Conservation (phyloP, 495 filamentous ascomycete species). For the Penicillium steckii region DNA sequence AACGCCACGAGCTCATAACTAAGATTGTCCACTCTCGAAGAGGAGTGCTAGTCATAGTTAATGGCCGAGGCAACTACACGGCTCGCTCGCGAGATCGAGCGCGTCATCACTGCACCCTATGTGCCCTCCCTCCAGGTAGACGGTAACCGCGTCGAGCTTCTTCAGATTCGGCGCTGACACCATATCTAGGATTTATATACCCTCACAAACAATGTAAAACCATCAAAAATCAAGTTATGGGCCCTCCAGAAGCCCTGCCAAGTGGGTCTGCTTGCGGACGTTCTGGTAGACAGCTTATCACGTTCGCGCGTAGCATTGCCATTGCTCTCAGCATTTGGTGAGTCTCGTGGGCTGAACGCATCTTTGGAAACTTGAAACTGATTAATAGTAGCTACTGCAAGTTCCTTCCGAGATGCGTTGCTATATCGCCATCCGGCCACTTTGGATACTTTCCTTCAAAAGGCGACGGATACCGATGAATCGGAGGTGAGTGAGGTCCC, state of each 20-base stretch:
- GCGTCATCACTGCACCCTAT: slow-evolving; percentile 42
- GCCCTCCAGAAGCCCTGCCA: slow-evolving; percentile 47
- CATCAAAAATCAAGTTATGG: slow-evolving; percentile 33
- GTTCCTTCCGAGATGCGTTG: slow-evolving; percentile 37
- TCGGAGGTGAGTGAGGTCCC: slow-evolving; percentile 31
- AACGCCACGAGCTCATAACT: no score
- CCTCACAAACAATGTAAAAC: slow-evolving; percentile 19
- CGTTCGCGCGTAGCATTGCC: slow-evolving; percentile 39
- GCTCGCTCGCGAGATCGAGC: slow-evolving; percentile 37
- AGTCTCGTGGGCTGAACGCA: background rate
- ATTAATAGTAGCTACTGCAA: slow-evolving; percentile 24
- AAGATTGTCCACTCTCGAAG: no score
- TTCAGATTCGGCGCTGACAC: background rate
- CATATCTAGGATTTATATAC: slow-evolving; percentile 37
- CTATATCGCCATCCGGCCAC: slow-evolving; percentile 40
- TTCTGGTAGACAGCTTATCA: slow-evolving; percentile 45
- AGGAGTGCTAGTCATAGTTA: no score
- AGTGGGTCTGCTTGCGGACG: slow-evolving; percentile 36
- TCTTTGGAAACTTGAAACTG: background rate
- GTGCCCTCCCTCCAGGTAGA: slow-evolving; percentile 42
- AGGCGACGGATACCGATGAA: slow-evolving; percentile 27
- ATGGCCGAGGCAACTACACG: slow-evolving; percentile 16
- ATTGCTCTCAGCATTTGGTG: slow-evolving; percentile 42
- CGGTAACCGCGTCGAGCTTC: background rate
- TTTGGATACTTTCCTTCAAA: slow-evolving; percentile 42